A percentile compares a stretch with the other conserved stretches of the same genome.
These are phyloP conservation scores for Omphalea diandra DNA, from an alignment of 441 rosid genomes.

Conservation along the genomic window DNA sequence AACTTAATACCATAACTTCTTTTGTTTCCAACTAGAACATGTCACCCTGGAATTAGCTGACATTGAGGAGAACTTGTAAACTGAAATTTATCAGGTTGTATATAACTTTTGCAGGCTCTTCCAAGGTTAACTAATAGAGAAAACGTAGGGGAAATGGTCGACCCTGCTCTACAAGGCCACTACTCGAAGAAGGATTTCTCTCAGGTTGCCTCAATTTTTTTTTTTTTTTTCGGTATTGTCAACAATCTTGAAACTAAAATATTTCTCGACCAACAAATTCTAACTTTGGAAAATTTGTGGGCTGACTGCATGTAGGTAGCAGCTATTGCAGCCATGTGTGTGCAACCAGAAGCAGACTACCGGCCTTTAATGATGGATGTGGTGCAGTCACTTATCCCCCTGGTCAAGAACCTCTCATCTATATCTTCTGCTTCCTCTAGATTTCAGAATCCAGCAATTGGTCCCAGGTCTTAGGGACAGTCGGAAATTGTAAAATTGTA, in stretches of 20 bases:
- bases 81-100: background rate
- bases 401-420: constrained; percentile 53
- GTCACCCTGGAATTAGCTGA: background rate
- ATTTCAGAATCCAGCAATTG: constrained; percentile 31
- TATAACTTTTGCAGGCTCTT: constrained; percentile 59
- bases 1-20: constrained; percentile 9
- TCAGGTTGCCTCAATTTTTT: constrained; percentile 49
- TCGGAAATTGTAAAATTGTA: constrained; percentile 9
- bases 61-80: too few species aligned
- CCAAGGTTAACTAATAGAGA: constrained; percentile 78
- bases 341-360: constrained; percentile 86
- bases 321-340: constrained; percentile 90
- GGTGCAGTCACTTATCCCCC: constrained; percentile 82
- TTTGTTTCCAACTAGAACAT: too few species aligned
- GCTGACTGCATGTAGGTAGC: constrained; percentile 47
- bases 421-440: constrained; percentile 39
- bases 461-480: constrained; percentile 28
- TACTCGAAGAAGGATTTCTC: constrained; percentile 74
- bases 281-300: background rate
- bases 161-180: constrained; percentile 63
- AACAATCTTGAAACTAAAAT: background rate
- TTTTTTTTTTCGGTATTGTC: too few species aligned
- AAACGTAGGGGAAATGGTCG: constrained; percentile 69
- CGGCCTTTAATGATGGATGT: constrained; percentile 92
- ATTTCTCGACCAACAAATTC: background rate